Evolutionary conservation across 2,329 filamentous ascomycete genomes (phyloP), one percentile per base, ranked within the genome.

Genomic region (Pseudogymnoascus destructans): DNA sequence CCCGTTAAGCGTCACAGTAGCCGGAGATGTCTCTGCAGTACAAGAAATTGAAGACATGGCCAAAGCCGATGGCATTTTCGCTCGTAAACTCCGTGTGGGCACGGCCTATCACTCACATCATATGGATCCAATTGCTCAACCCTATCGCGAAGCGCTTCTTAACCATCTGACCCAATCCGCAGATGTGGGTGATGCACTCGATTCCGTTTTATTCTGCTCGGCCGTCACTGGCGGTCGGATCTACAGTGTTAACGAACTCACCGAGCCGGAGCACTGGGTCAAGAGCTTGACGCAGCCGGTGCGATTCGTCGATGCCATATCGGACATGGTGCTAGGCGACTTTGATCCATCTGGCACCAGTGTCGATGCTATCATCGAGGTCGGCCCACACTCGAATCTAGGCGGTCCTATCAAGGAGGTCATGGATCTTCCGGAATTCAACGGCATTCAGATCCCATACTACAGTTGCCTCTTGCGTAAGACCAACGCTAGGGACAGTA

Each of bases 261-360:
- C 74, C 0, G 64, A 66, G 19, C 63, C 66, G 1, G 58, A 62
- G 0, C 78, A 79, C 63, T 79, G 77, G 77, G 67, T 68, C 2
- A 62, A 66, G 4, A 79, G 78, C 58, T 64, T 79, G 63, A 68
- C 72, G 0, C 73, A 71, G 1, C 70, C 70, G 1, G 76, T 79
- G 4, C 66, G 70, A 3, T 79, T 75, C 59, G 62, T 68, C 10
- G 62, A 65, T 5, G 75, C 73, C 0, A 58, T 77, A 3, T 13
- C 27, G 19, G 58, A 46, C 17, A 61, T 62, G 57, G 49, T 15
- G 25, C 40, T 35, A 15, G 30, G 27, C 3, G 56, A 59, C 17
- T 30, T 36, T n/a, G 11, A 55, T 10, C 58, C 59, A 21, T 59
- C 59, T 27, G 55, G 60, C 15, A 13, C 32, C 10, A 33, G 32